These are phyloP conservation scores for Annulohypoxylon bovei DNA, from an alignment of 495 filamentous ascomycete genomes.

Conservation along the genomic window DNA sequence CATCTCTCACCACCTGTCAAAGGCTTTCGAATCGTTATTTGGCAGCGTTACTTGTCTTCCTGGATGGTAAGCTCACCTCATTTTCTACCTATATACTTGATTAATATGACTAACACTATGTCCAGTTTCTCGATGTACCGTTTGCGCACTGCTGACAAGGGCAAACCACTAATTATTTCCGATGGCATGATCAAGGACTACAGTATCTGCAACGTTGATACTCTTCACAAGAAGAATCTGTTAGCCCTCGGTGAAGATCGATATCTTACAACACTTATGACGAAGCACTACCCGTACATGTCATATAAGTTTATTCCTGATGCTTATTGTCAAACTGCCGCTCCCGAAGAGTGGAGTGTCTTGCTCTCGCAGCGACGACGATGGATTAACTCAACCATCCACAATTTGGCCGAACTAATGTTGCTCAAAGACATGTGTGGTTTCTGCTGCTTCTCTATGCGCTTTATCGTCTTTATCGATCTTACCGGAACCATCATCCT, in stretches of 20 bases:
- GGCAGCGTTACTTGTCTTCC: conserved; percentile 97
- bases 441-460: conserved; percentile 99
- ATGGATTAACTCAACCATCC: conserved; percentile 99
- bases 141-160: conserved; percentile 88
- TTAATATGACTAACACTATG: conserved; percentile 44
- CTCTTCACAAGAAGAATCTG: conserved; percentile 98
- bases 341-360: conserved; percentile 92
- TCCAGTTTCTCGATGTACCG: conserved; percentile 98
- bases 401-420: conserved; percentile 92
- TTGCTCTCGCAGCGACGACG: conserved; percentile 93
- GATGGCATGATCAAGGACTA: conserved; percentile 89
- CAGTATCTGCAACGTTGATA: conserved; percentile 86
- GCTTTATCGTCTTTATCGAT: conserved; percentile 96
- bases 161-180: conserved; percentile 90
- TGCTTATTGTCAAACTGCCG: conserved; percentile 90
- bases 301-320: conserved; percentile 95
- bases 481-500: conserved; percentile 93
- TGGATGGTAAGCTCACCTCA: conserved; percentile 79
- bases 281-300: conserved; percentile 95
- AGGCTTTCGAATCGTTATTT: conserved; percentile 95
- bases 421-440: conserved; percentile 91
- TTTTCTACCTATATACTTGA: neutral
- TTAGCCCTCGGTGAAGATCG: conserved; percentile 96
- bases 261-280: conserved; percentile 96
- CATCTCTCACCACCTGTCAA: conserved; percentile 92